A percentile compares a stretch with the other conserved stretches of the same genome.
phyloP scores from a whole-genome alignment of 2,329 filamentous ascomycete genomes.

The Balansia obtecta region DNA sequence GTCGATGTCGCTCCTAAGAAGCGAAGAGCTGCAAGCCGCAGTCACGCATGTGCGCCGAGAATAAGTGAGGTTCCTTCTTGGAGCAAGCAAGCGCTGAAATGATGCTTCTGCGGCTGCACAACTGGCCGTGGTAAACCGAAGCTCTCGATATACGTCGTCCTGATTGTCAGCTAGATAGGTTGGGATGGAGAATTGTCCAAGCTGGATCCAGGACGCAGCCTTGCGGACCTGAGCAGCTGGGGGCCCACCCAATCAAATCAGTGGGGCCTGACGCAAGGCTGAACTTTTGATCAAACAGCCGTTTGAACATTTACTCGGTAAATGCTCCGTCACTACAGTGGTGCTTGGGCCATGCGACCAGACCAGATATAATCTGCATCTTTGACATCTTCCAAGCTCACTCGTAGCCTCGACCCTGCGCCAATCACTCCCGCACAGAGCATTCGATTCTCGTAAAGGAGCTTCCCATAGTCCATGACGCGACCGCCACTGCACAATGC shows the following conservation, averaged over 20 bases:
- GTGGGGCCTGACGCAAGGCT: neutral
- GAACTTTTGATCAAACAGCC: neutral
- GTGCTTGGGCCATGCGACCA: neutral
- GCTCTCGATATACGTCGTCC: neutral
- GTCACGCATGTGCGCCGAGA: neutral
- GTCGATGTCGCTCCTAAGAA: neutral
- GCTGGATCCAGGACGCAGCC: neutral
- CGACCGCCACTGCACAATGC: constrained; percentile 27
- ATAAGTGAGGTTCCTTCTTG: neutral
- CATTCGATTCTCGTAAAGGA: neutral
- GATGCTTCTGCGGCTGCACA: neutral
- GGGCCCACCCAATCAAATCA: no score
- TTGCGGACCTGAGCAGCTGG: neutral
- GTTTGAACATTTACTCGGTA: no score
- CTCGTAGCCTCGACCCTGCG: neutral
- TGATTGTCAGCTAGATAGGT: neutral
- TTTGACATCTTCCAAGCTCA: neutral
- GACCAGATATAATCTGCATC: neutral
- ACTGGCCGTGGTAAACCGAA: neutral
- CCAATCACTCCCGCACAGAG: neutral
- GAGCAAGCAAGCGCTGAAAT: neutral
- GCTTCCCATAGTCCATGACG: constrained; percentile 4
- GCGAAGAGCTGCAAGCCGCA: neutral
- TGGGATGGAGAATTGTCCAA: neutral
- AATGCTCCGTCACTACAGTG: neutral